A percentile compares a stretch with the other conserved stretches of the same genome.
Conservation (phyloP, 192 early-diverging fungal genomes). For the Coemansia asiatica region DNA sequence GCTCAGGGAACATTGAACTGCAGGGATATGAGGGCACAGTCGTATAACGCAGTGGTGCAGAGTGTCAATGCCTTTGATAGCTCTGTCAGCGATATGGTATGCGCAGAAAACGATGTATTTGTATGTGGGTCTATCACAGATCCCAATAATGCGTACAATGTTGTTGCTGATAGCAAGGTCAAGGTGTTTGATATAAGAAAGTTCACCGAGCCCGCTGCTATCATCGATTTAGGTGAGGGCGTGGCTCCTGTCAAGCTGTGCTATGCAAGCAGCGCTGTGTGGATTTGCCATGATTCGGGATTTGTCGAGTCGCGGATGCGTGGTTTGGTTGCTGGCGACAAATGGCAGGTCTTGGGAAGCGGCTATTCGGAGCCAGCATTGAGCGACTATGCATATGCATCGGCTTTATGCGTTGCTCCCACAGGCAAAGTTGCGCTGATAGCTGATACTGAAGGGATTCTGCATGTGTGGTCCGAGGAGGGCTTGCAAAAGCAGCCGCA, state of each 20-base stretch:
- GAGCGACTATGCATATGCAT: conserved; percentile 63
- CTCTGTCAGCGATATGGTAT: conserved; percentile 24
- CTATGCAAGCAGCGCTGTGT: conserved; percentile 11
- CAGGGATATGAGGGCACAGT: conserved; percentile 27
- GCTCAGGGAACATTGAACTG: conserved; percentile 22
- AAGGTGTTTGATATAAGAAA: conserved; percentile 40
- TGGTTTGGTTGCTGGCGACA: not conserved
- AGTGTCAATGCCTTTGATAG: conserved; percentile 16
- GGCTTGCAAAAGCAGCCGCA: conserved; percentile 24
- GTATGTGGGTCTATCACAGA: conserved; percentile 17
- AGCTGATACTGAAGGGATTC: conserved; percentile 71
- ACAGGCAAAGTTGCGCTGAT: conserved; percentile 77
- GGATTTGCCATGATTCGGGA: conserved; percentile 32
- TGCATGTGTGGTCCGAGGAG: conserved; percentile 73
- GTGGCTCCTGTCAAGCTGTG: conserved; percentile 53
- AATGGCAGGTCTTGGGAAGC: not conserved
- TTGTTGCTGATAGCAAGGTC: conserved; percentile 14
- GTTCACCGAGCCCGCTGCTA: conserved; percentile 6
- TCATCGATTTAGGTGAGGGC: conserved; percentile 16
- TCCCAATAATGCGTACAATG: conserved; percentile 9
- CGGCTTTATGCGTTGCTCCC: conserved; percentile 74
- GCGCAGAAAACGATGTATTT: conserved; percentile 6
- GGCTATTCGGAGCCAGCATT: conserved; percentile 35
- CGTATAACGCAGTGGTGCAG: conserved; percentile 9
- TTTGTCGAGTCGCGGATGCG: conserved; percentile 24